phyloP scores from a whole-genome alignment of 2,329 filamentous ascomycete species.

The Zymoseptoria passerinii region DNA sequence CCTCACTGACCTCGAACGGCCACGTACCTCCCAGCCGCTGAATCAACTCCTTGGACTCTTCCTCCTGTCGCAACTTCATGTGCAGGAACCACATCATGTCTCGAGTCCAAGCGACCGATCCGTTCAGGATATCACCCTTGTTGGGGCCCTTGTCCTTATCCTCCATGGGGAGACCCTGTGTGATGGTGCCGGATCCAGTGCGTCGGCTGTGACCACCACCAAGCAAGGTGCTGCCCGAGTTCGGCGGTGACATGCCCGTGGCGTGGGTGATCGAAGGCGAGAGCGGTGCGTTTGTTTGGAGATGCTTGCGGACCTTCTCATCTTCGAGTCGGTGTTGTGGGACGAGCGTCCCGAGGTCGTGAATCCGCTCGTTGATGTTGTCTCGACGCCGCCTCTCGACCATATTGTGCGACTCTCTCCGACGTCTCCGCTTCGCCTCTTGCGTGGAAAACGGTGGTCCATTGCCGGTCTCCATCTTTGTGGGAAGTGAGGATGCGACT shows the following conservation, averaged over 20 bases:
- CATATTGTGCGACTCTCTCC: conserved; percentile 90
- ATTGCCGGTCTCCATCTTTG: conserved; percentile 61
- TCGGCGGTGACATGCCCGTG: conserved; percentile 59
- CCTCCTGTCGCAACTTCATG: conserved; percentile 79
- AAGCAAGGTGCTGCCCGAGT: conserved; percentile 77
- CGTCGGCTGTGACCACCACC: conserved; percentile 77
- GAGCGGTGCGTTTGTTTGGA: conserved; percentile 82
- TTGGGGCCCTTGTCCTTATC: conserved; percentile 98
- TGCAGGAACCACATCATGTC: conserved; percentile 97
- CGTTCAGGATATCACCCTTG: conserved; percentile 97
- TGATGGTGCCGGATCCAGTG: conserved; percentile 63
- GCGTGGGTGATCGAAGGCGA: conserved; percentile 67
- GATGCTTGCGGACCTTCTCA: conserved; percentile 91
- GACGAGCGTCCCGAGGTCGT: conserved; percentile 88
- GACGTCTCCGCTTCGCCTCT: conserved; percentile 84
- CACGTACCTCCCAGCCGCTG: conserved; percentile 63
- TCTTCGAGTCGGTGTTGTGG: conserved; percentile 89
- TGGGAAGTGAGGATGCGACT: conserved; percentile 60
- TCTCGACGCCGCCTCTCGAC: conserved; percentile 91
- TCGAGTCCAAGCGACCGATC: conserved; percentile 91
- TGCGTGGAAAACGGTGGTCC: conserved; percentile 57
- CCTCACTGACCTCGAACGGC: conserved; percentile 77
- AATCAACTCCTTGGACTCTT: conserved; percentile 72
- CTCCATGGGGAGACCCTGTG: conserved; percentile 82
- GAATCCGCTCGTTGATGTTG: conserved; percentile 98